These are phyloP conservation scores for Leccinum griseonigrum DNA, from an alignment of 1,284 basidiomycete species.

Conservation along the genomic window DNA sequence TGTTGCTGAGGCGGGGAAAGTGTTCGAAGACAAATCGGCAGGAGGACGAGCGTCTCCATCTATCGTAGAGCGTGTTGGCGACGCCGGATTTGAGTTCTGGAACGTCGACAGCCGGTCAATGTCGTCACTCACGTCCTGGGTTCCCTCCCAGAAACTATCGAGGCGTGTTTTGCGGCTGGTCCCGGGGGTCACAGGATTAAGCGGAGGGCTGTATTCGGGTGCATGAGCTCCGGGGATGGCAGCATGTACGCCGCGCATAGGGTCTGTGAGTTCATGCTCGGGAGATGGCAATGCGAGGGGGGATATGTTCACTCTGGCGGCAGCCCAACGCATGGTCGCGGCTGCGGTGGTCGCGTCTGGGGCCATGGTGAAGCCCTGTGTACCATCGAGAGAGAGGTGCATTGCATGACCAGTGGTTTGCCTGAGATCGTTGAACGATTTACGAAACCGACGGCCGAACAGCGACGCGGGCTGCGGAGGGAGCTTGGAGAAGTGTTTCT, in stretches of 20 bases:
- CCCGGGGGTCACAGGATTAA: conserved; percentile 44
- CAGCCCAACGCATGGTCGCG: conserved; percentile 83
- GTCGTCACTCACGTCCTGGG: conserved; percentile 44
- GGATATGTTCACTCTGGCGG: conserved; percentile 67
- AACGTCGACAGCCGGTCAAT: conserved; percentile 27
- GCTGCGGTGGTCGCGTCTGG: conserved; percentile 66
- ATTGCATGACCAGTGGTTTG: conserved; percentile 29
- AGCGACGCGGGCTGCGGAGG: conserved; percentile 24
- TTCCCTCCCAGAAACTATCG: conserved; percentile 71
- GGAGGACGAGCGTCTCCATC: conserved; percentile 8
- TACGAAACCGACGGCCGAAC: conserved; percentile 46
- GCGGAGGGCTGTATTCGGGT: conserved; percentile 29
- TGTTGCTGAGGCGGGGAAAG: conserved; percentile 16
- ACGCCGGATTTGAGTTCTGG: conserved; percentile 27
- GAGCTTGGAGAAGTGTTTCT: conserved; percentile 30
- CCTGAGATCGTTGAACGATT: conserved; percentile 53
- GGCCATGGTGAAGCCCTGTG: conserved; percentile 35
- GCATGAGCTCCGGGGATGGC: conserved; percentile 64
- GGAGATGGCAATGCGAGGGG: conserved; percentile 84
- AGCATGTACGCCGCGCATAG: conserved; percentile 71
- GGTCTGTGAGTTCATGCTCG: conserved; percentile 84
- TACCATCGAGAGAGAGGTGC: conserved; percentile 27
- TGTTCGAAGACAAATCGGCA: conserved; percentile 12
- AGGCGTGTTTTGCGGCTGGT: conserved; percentile 53
- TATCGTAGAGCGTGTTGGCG: conserved; percentile 16